Base-by-base conservation (phyloP, 2,329 filamentous ascomycete species). In the Fusarium guadeloupense region DNA sequence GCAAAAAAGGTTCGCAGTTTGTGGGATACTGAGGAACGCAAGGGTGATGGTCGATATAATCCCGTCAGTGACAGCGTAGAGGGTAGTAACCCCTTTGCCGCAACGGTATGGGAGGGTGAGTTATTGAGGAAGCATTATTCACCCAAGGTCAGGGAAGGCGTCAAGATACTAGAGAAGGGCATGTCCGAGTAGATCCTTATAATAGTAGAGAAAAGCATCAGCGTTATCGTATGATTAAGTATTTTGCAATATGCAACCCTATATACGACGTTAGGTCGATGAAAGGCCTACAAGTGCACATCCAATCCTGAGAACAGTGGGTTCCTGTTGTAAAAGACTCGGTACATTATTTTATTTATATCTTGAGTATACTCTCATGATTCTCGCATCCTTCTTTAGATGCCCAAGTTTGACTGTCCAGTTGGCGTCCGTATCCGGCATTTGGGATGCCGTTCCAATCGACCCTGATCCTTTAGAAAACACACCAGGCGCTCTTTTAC, bases 21-120 rank as follows among this genome's bases (percentile, higher is more conserved):
- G 58, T 99, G 95, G 94, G 88, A 96, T 70, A 96, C 93, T 1
- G 94, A 98, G 73, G 95, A 98, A 79, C 84, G 94, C 43, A 90
- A 91, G 73, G 94, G 94, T 7, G 94, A 98, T 73, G 95, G 95
- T 3, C 85, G 89, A 1, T 98, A 91, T 71, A 90, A 93, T 75
- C 83, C 92, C 1, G 75, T 89, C 37, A 86, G 87, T 38, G 83
- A 84, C 23, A 91, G 89, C 62, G 85, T 96, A 4, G 94, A 97
- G 76, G 88, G 86, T 8, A 93, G 89, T 66, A 98, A 98, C 77
- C 93, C 94, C 1, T 96, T 95, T 76, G 91, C 93, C 1, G 87
- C 88, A 5, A 97, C 92, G 0, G 84, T 96, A 1, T 99, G 94
- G 95, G 95, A 98, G 74, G 93, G 92, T 1, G 95, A 98, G 78